phyloP scores from a whole-genome alignment of 768 basidiomycete species.

The Amanita muscaria region DNA sequence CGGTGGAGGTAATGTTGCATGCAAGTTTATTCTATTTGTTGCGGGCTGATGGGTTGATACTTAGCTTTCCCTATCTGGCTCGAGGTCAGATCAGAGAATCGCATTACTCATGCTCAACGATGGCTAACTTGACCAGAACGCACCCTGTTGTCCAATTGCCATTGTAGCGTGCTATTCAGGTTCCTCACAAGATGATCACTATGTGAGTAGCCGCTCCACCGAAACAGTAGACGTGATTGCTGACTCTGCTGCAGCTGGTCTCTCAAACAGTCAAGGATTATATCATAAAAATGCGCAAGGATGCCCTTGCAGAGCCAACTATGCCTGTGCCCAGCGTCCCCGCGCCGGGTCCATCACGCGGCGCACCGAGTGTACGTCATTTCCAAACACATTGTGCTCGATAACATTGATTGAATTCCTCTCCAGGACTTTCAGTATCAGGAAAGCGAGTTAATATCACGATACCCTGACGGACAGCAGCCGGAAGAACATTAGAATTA shows the following conservation, averaged over 20 bases:
- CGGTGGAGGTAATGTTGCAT: slow-evolving; percentile 56
- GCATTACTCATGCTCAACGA: no score
- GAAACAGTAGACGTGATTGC: neutral
- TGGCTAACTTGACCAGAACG: slow-evolving; percentile 40
- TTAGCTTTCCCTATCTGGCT: slow-evolving; percentile 82
- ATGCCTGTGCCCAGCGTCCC: slow-evolving; percentile 22
- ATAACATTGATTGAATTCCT: neutral
- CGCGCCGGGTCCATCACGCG: neutral
- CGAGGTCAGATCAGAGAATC: slow-evolving; percentile 44
- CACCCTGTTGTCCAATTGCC: slow-evolving; percentile 76
- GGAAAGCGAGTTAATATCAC: slow-evolving; percentile 5
- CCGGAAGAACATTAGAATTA: slow-evolving; percentile 3
- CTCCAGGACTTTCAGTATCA: slow-evolving; percentile 7
- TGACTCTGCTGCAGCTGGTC: slow-evolving; percentile 39
- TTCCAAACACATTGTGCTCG: neutral
- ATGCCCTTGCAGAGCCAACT: slow-evolving; percentile 24
- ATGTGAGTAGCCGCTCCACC: slow-evolving; percentile 37
- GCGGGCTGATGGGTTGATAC: no score
- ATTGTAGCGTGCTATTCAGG: slow-evolving; percentile 75
- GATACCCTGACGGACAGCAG: slow-evolving; percentile 2
- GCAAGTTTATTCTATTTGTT: no score
- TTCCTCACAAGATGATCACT: slow-evolving; percentile 73
- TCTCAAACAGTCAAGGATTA: slow-evolving; percentile 62
- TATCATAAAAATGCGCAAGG: slow-evolving; percentile 46
- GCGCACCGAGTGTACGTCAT: neutral